Conservation (phyloP, 352 stramenopile species). For the Chrysophaeum taylorii region DNA sequence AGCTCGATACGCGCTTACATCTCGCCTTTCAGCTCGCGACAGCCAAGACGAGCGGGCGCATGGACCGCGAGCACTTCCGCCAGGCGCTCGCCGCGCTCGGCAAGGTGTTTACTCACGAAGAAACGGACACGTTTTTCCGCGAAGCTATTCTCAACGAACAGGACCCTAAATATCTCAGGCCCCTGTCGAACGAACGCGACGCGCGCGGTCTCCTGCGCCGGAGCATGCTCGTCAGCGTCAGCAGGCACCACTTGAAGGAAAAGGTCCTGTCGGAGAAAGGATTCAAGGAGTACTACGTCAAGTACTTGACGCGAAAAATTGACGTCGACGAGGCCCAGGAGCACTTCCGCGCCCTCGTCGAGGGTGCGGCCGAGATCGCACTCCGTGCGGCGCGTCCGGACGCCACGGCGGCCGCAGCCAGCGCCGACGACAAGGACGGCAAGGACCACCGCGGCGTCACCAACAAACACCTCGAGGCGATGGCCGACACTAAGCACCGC, state of each 20-base stretch:
- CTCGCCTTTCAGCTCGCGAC: no score
- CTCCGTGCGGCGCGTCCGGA: no score
- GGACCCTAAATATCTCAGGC: neutral
- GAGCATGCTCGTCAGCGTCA: neutral
- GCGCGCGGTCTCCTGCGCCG: neutral
- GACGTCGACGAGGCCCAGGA: neutral
- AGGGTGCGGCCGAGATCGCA: constrained; percentile 9
- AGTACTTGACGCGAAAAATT: neutral
- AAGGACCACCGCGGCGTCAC: neutral
- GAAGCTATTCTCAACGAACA: neutral
- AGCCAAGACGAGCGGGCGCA: no score
- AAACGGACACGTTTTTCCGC: neutral
- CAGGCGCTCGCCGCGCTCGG: neutral
- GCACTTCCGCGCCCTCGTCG: constrained; percentile 7
- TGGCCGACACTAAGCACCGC: constrained; percentile 4
- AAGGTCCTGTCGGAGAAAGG: neutral
- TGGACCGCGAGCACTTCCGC: neutral
- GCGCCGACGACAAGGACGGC: no score
- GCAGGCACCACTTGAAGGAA: neutral
- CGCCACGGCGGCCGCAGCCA: no score
- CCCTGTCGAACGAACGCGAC: neutral
- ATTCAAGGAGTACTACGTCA: neutral
- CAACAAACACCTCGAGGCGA: neutral
- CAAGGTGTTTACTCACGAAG: neutral
- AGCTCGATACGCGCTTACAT: no score